These are phyloP conservation scores for Emmonsiellopsis sp. DNA, from an alignment of 2,329 filamentous ascomycete genomes.

Conservation along the genomic window DNA sequence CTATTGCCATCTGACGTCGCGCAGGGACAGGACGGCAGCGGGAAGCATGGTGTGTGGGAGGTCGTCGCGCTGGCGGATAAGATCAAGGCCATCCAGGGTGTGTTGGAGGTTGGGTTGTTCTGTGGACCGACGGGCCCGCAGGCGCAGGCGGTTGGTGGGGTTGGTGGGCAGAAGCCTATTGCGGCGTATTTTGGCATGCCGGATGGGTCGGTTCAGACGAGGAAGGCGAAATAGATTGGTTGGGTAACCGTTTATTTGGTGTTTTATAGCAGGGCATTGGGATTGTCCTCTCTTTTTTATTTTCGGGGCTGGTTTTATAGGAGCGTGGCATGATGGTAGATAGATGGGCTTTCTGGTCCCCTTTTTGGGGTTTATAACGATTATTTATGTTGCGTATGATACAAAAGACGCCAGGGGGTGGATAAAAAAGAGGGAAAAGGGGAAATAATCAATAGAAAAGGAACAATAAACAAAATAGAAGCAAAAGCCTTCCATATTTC, in stretches of 20 bases:
- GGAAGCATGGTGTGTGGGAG: conserved; percentile 64
- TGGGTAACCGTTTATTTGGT: neutral
- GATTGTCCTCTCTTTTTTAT: neutral
- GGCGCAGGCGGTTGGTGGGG: conserved; percentile 48
- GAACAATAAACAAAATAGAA: neutral
- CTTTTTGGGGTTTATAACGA: neutral
- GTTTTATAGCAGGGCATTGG: too few relatives aligned
- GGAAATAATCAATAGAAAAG: neutral
- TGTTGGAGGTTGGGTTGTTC: conserved; percentile 89
- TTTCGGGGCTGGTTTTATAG: neutral
- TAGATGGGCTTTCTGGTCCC: neutral
- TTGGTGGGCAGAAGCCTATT: conserved; percentile 79
- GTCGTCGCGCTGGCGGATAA: conserved; percentile 62
- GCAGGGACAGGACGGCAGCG: conserved; percentile 41
- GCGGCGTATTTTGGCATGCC: conserved; percentile 93
- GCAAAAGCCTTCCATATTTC: neutral
- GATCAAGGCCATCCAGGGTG: conserved; percentile 74
- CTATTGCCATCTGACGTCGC: conserved; percentile 51
- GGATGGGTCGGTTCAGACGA: conserved; percentile 57
- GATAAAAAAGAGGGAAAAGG: neutral
- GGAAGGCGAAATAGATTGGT: conserved; percentile 26
- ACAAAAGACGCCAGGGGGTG: neutral
- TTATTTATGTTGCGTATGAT: neutral
- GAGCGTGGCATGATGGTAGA: neutral
- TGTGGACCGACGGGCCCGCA: conserved; percentile 68